Conservation (phyloP, 2,329 filamentous ascomycete genomes). For the Incumbomyces lentus region DNA sequence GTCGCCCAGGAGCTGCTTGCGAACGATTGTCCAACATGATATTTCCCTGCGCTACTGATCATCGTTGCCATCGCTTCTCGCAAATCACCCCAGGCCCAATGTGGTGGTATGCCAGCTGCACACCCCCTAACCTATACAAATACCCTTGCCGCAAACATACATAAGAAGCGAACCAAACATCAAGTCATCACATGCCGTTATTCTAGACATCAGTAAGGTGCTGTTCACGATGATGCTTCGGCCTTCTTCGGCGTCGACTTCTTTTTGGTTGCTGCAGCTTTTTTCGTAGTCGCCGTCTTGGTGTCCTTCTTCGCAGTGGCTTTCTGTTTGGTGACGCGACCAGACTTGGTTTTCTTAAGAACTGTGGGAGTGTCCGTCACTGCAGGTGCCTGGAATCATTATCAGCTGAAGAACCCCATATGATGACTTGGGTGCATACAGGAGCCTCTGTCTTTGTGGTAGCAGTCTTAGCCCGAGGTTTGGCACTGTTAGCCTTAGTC, state of each 20-base stretch:
- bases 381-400: constrained; percentile 46
- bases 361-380: constrained; percentile 60
- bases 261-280: constrained; percentile 39
- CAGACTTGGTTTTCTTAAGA: constrained; percentile 74
- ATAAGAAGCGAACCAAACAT: constrained; percentile 2
- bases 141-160: constrained; percentile 5
- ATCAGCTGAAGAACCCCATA: constrained; percentile 18
- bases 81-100: neutral
- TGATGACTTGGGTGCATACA: constrained; percentile 13
- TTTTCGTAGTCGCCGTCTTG: constrained; percentile 35
- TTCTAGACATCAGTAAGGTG: neutral
- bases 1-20: no score
- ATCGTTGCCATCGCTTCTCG: no score
- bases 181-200: constrained; percentile 5
- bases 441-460: constrained; percentile 23
- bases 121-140: neutral
- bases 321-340: constrained; percentile 65
- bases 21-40: no score
- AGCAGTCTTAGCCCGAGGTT: constrained; percentile 26
- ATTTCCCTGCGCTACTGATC: no score
- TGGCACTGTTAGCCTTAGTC: constrained; percentile 41
- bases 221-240: constrained; percentile 19
- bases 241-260: constrained; percentile 33
- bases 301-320: constrained; percentile 33
- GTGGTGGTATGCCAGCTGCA: neutral